Conservation (phyloP, 2,329 filamentous ascomycete genomes). For the Fusarium sp. region DNA sequence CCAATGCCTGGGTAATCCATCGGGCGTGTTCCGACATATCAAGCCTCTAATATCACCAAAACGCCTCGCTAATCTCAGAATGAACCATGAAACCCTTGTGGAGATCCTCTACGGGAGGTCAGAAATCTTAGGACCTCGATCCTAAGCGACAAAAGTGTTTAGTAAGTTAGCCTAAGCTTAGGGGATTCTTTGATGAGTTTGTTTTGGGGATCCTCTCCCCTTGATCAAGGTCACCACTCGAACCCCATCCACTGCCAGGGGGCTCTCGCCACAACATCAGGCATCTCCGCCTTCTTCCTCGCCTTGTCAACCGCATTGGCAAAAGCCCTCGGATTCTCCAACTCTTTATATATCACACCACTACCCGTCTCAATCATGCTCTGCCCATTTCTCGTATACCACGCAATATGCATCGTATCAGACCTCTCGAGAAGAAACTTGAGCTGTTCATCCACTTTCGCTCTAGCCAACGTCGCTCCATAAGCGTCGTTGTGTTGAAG, state of each 20-base stretch:
- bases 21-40: too few relatives aligned
- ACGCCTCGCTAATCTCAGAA: too few relatives aligned
- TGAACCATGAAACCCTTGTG: not conserved
- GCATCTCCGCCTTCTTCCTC: not conserved
- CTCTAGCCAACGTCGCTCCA: not conserved
- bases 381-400: not conserved
- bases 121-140: not conserved
- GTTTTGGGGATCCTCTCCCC: too few relatives aligned
- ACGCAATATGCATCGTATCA: not conserved
- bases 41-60: too few relatives aligned
- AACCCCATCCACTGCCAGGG: not conserved
- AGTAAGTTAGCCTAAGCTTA: not conserved
- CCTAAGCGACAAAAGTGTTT: not conserved
- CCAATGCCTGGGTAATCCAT: too few relatives aligned
- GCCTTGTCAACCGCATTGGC: not conserved
- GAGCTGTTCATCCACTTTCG: not conserved
- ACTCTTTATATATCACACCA: not conserved
- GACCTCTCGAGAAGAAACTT: not conserved
- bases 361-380: not conserved
- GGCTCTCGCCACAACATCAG: not conserved
- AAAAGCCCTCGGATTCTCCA: not conserved
- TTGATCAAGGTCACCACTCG: not conserved
- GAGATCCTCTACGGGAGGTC: not conserved
- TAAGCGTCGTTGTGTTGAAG: not conserved
- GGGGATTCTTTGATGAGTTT: not conserved